Evolutionary conservation across 768 basidiomycete genomes (phyloP).

Genomic region (Termitomyces sp.): DNA sequence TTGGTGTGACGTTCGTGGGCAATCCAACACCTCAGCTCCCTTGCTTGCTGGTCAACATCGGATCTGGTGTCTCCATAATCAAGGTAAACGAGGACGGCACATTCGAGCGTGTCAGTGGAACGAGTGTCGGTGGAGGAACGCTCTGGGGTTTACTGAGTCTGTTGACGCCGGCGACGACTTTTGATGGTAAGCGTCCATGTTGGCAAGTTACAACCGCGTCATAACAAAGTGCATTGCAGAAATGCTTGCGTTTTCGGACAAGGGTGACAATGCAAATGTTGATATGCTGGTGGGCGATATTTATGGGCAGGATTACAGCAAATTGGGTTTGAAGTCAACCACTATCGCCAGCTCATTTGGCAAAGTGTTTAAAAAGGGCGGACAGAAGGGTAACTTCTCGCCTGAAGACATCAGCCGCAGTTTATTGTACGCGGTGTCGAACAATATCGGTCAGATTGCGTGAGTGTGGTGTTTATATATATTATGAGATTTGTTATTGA

Average conservation of each 20-base stretch:
- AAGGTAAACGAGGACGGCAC: constrained; percentile 93
- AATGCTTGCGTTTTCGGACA: constrained; percentile 92
- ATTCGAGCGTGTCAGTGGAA: constrained; percentile 96
- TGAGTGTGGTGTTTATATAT: constrained; percentile 39
- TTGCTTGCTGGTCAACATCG: constrained; percentile 96
- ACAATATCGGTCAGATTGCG: constrained; percentile 99
- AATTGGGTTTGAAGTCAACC: constrained; percentile 93
- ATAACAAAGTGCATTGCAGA: constrained; percentile 42
- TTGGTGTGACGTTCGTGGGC: constrained; percentile 81
- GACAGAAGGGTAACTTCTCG: constrained; percentile 70
- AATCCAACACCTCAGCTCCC: constrained; percentile 86
- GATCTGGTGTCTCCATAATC: constrained; percentile 96
- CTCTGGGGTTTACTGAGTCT: constrained; percentile 94
- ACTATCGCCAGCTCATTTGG: constrained; percentile 98
- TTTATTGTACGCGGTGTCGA: constrained; percentile 92
- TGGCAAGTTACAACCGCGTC: constrained; percentile 3
- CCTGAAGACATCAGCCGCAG: constrained; percentile 94
- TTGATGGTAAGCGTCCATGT: constrained; percentile 73
- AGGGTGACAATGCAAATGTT: constrained; percentile 88
- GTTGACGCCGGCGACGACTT: constrained; percentile 89
- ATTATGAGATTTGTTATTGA: not conserved
- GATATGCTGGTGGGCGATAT: constrained; percentile 99
- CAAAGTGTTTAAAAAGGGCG: constrained; percentile 92
- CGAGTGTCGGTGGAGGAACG: constrained; percentile 94
- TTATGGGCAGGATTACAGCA: constrained; percentile 95